Evolutionary conservation across 2,329 filamentous ascomycete species (phyloP), one percentile per base, ranked within the genome.

Genomic region (Bipolaris sorokiniana): DNA sequence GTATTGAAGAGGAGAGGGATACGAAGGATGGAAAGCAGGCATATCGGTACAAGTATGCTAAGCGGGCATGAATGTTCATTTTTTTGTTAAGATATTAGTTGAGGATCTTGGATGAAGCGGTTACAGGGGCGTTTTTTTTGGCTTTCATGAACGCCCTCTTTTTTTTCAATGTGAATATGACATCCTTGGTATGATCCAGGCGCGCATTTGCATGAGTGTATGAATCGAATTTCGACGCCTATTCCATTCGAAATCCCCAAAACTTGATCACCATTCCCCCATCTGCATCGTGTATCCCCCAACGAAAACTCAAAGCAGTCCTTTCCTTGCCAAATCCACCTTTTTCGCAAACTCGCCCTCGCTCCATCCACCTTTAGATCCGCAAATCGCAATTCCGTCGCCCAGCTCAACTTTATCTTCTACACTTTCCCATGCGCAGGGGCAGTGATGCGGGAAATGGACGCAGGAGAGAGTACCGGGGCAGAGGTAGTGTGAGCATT

Each of bases 381-480:
- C 81, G 70, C 91, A 95, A 45, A 92, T 80, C 38, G 89, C 84
- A 65, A 87, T 86, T 0, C 90, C 90, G 3, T 93, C 89, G 5
- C 83, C 86, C 79, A 91, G 76, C 87, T 91, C 83, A 76, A 87
- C 73, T 83, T 91, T 78, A 78, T 88, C 68, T 78, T 91, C 76
- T 79, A 88, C 70, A 80, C 83, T 59, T 66, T 84, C 76, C 82
- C 90, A 96, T 1, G 92, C 84, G 79, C 95, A 99, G 26, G 95
- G 95, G 78, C 95, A 99, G 79, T 99, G 95, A 76, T 98, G 94
- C 1, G 95, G 93, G 80, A 96, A 95, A 75, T 96, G 89, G 6
- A 99, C 95, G 80, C 95, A 99, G 34, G 93, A 90, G 58, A 99
- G 85, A 0, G 95, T 98, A 63, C 92, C 91, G 2, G 95, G 93